Evolutionary conservation across 2,329 filamentous ascomycete species (phyloP), one percentile per base, ranked within the genome.

Genomic region (Cytospora piceae): DNA sequence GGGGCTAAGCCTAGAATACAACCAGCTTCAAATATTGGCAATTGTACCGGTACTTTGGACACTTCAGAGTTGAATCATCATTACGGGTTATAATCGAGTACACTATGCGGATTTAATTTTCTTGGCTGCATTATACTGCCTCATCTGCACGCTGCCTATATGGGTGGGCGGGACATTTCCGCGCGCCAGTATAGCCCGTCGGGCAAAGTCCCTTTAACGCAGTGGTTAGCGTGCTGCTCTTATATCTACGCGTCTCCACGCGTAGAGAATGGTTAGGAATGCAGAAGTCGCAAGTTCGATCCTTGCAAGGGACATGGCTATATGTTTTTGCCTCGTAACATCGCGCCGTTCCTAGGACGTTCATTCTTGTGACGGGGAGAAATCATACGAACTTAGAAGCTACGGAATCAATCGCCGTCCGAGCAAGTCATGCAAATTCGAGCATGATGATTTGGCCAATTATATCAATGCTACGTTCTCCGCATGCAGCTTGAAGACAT

Each of bases 271-370:
- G 46, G n/a, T 24, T 4, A 49, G 46, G 46, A 49, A 49, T 49
- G 46, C 46, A 49, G 46, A 49, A 49, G 46, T 49, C 46, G 46
- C 46, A 49, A 49, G 46, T 49, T 49, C 46, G 46, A 49, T 49
- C 46, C 46, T 49, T 49, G 46, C 46, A 49, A 22, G 46, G 46
- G 46, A 49, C 46, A 49, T 49, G 46, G 12, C n/a, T n/a, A 49
- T 24, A 49, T 24, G 8, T 24, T 49, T 49, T 49, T 49, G 46
- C 46, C 46, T 24, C 46, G n/a, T 49, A 20, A 2, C 46, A 49
- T 49, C 46, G 24, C 20, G n/a, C n/a, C 9, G 46, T 49, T 49
- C 46, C 46, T 14, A n/a, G 17, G 3, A 6, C 11, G 15, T 49
- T 49, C n/a, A 24, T 49, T 22, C 1, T 14, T 22, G n/a, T 24